Evolutionary conservation across 495 filamentous ascomycete species (phyloP).

Genomic region (Venustampulla echinocandica): DNA sequence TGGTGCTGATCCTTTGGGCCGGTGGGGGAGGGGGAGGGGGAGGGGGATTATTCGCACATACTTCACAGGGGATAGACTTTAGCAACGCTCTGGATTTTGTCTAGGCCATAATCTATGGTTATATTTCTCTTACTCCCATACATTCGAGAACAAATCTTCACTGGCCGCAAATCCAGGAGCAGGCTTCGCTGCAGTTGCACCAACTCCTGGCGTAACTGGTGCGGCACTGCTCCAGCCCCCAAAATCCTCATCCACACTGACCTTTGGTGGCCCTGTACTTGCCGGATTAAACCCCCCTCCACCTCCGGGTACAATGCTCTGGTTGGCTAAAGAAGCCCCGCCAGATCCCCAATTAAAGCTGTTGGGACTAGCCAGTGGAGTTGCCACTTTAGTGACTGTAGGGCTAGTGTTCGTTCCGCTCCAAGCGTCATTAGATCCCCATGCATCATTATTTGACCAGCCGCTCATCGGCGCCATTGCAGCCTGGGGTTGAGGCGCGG

Average conservation of each 20-base stretch:
- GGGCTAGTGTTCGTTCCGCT: slow-evolving; percentile 30
- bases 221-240: slow-evolving; percentile 81
- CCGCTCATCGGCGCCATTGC: slow-evolving; percentile 19
- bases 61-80: too few species aligned
- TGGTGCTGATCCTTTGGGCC: too few species aligned
- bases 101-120: neutral
- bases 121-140: slow-evolving; percentile 46
- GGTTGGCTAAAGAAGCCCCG: slow-evolving; percentile 32
- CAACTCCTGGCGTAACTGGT: slow-evolving; percentile 33
- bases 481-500: slow-evolving; percentile 26
- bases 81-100: neutral
- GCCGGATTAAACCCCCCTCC: slow-evolving; percentile 38
- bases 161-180: slow-evolving; percentile 49
- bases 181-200: slow-evolving; percentile 40
- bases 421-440: slow-evolving; percentile 48
- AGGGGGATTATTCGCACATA: too few species aligned
- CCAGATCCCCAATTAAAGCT: slow-evolving; percentile 49
- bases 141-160: slow-evolving; percentile 90
- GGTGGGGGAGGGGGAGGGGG: too few species aligned
- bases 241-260: slow-evolving; percentile 83
- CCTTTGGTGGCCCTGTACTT: slow-evolving; percentile 48
- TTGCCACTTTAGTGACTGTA: slow-evolving; percentile 26
- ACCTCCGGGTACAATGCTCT: slow-evolving; percentile 45
- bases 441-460: slow-evolving; percentile 38
- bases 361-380: slow-evolving; percentile 32